These are phyloP conservation scores for Starmera pachycereana DNA, from an alignment of 805 yeast species.

Conservation along the genomic window DNA sequence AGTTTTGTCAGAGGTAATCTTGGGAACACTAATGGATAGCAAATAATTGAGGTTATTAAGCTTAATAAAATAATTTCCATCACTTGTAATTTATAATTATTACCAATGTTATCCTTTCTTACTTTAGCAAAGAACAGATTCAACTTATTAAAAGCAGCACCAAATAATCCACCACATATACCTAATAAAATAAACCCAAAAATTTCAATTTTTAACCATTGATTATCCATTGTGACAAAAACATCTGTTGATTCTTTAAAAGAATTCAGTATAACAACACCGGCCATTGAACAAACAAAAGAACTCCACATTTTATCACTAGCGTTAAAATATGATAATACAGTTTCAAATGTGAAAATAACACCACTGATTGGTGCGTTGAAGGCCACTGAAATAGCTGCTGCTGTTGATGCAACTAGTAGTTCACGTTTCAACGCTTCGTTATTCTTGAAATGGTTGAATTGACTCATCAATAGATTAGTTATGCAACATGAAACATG, in stretches of 20 bases:
- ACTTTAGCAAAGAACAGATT: slow-evolving; percentile 33
- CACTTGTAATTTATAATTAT: slow-evolving; percentile 22
- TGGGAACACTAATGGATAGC: slow-evolving; percentile 46
- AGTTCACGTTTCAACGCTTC: slow-evolving; percentile 61
- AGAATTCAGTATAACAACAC: slow-evolving; percentile 47
- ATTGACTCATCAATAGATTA: slow-evolving; percentile 23
- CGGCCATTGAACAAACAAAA: slow-evolving; percentile 68
- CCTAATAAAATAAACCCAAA: slow-evolving; percentile 69
- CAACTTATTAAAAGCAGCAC: slow-evolving; percentile 39
- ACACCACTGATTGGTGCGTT: slow-evolving; percentile 88
- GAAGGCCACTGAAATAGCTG: slow-evolving; percentile 80
- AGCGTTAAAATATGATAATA: slow-evolving; percentile 53
- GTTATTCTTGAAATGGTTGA: slow-evolving; percentile 24
- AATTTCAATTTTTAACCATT: slow-evolving; percentile 65
- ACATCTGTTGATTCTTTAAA: slow-evolving; percentile 40
- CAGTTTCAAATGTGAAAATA: slow-evolving; percentile 60
- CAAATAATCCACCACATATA: slow-evolving; percentile 56
- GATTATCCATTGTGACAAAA: slow-evolving; percentile 58
- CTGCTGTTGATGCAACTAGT: slow-evolving; percentile 65
- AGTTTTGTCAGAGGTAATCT: slow-evolving; percentile 45
- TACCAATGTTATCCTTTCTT: slow-evolving; percentile 16
- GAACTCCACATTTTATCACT: slow-evolving; percentile 72
- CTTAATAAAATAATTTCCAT: slow-evolving; percentile 42
- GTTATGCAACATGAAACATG: slow-evolving; percentile 64
- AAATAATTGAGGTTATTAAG: slow-evolving; percentile 39